Conservation (phyloP, 2,329 filamentous ascomycete genomes). For the Blumeria graminis region DNA sequence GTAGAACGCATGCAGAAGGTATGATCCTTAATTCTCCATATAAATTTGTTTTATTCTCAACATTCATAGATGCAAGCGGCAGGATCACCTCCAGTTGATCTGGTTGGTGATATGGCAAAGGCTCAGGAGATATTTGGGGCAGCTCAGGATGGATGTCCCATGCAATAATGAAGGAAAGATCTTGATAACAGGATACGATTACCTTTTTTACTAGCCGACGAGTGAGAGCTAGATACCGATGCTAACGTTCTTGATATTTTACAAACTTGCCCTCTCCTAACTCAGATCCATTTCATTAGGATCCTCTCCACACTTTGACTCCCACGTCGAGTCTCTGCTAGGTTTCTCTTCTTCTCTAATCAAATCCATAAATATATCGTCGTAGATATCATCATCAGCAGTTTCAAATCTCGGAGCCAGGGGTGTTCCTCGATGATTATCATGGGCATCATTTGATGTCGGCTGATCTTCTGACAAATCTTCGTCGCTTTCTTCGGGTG, state of each 20-base stretch:
- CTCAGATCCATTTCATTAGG: neutral
- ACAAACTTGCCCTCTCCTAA: neutral
- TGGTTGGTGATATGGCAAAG: constrained; percentile 73
- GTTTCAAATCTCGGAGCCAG: neutral
- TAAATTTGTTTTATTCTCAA: constrained; percentile 7
- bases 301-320: neutral
- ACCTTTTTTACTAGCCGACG: too few species aligned
- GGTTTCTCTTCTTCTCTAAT: neutral
- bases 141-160: constrained; percentile 36
- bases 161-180: constrained; percentile 23
- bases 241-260: too few species aligned
- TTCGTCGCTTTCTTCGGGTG: neutral
- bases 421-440: too few species aligned
- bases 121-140: constrained; percentile 46
- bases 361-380: constrained; percentile 40
- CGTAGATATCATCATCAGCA: constrained; percentile 34
- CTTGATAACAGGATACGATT: too few species aligned
- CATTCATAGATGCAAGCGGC: constrained; percentile 71
- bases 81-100: constrained; percentile 69
- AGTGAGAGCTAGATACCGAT: too few species aligned
- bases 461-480: neutral
- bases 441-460: neutral
- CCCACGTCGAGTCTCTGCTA: neutral
- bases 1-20: constrained; percentile 97
- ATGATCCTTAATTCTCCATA: constrained; percentile 7